Conservation (phyloP, 129 eudicot genomes). For the Logfia minima region DNA sequence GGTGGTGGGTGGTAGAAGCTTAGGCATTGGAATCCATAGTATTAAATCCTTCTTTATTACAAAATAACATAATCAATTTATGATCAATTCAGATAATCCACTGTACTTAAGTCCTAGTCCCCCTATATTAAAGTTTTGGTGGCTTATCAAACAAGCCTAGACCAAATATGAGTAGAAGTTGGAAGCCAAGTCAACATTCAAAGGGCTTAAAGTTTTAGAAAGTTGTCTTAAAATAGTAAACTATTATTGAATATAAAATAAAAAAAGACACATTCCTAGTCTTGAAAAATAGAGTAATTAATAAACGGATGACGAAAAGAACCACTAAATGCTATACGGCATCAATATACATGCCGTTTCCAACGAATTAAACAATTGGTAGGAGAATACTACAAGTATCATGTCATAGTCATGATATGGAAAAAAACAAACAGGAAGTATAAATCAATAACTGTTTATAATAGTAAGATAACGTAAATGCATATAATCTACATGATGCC, state of each 20-base stretch:
- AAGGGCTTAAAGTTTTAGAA: conserved; percentile 7
- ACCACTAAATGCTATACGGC: not conserved
- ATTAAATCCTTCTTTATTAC: not conserved
- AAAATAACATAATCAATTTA: not conserved
- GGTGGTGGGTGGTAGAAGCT: conserved; percentile 27
- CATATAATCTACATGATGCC: not conserved
- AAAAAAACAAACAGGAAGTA: conserved; percentile 19
- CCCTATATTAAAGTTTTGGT: conserved; percentile 9
- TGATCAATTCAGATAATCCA: conserved; percentile 13
- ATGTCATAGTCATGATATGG: conserved; percentile 7
- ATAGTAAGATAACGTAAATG: conserved; percentile 12
- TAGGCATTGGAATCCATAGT: conserved; percentile 8
- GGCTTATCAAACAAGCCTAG: conserved; percentile 15
- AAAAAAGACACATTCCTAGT: not conserved
- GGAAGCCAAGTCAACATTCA: conserved; percentile 19
- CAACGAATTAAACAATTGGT: conserved; percentile 16
- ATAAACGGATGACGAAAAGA: not conserved
- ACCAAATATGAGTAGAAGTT: conserved; percentile 1
- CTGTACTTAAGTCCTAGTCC: not conserved
- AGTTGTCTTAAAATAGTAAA: conserved; percentile 16
- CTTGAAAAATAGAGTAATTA: not conserved
- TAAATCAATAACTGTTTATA: conserved; percentile 3
- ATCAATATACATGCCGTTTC: conserved; percentile 15
- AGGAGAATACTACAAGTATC: not conserved
- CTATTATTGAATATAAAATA: not conserved